Evolutionary conservation across 2,329 filamentous ascomycete genomes (phyloP).

Genomic region (Aspergillus brunneoviolaceus): DNA sequence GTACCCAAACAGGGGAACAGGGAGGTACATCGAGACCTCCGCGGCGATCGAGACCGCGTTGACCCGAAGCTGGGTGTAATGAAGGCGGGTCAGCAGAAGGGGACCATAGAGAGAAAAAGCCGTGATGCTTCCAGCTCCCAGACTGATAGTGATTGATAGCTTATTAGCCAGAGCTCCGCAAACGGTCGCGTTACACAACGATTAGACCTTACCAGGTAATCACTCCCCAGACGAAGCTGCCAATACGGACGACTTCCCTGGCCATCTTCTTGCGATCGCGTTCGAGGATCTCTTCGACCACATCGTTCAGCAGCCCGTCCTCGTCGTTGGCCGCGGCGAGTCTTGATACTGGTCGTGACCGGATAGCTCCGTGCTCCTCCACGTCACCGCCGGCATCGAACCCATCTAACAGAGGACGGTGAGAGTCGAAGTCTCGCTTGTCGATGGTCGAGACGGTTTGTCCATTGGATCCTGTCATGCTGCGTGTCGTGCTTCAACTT

Average conservation of each 20-base stretch:
- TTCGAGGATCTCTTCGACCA: constrained; percentile 60
- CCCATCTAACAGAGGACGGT: constrained; percentile 34
- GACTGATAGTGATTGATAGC: constrained; percentile 35
- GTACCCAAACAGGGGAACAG: constrained; percentile 86
- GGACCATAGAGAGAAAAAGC: constrained; percentile 93
- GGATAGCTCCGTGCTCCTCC: constrained; percentile 26
- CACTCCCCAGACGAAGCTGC: constrained; percentile 61
- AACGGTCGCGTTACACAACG: not conserved
- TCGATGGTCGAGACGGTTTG: constrained; percentile 34
- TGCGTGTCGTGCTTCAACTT: not conserved
- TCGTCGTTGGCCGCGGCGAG: constrained; percentile 21
- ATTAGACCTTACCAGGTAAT: constrained; percentile 52
- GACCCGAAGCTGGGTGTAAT: constrained; percentile 88
- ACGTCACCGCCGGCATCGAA: constrained; percentile 19
- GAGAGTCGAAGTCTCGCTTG: constrained; percentile 49
- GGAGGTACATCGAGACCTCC: constrained; percentile 84
- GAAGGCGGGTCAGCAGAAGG: constrained; percentile 79
- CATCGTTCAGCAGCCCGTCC: constrained; percentile 57
- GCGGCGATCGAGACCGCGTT: constrained; percentile 86
- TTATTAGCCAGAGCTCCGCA: not conserved
- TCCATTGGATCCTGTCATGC: constrained; percentile 28
- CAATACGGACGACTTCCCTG: constrained; percentile 52
- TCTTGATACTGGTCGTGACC: constrained; percentile 23
- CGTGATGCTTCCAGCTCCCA: constrained; percentile 88
- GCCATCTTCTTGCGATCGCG: constrained; percentile 57